phyloP scores from a whole-genome alignment of 768 basidiomycete genomes.

The Polyporus arcularius region DNA sequence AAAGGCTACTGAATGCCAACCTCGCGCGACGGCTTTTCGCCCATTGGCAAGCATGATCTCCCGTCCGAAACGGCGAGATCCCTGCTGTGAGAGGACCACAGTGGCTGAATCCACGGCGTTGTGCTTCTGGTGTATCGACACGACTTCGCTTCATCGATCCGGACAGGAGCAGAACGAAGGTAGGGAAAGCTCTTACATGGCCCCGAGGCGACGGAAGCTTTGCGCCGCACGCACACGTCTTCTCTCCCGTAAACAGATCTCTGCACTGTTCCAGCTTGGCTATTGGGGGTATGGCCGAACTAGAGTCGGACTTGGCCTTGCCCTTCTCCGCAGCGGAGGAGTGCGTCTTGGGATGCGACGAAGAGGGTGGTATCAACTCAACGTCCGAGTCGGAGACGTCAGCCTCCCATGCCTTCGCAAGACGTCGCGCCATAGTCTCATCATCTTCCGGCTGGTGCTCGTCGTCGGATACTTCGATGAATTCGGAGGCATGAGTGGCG shows the following conservation, averaged over 20 bases:
- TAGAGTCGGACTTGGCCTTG: not conserved
- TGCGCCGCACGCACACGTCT: constrained; percentile 40
- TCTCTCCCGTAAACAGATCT: constrained; percentile 37
- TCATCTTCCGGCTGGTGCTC: constrained; percentile 34
- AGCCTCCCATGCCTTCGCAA: constrained; percentile 43
- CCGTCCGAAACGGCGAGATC: too few relatives aligned
- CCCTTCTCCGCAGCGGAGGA: constrained; percentile 8
- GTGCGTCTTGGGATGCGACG: constrained; percentile 9
- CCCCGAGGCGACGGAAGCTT: constrained; percentile 42
- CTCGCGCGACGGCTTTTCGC: too few relatives aligned
- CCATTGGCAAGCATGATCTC: too few relatives aligned
- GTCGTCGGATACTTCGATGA: constrained; percentile 8
- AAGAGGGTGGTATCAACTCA: constrained; percentile 8
- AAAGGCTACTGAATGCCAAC: too few relatives aligned
- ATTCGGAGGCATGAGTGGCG: not conserved
- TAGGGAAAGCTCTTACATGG: constrained; percentile 36
- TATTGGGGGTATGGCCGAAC: constrained; percentile 27
- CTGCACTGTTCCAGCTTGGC: constrained; percentile 35
- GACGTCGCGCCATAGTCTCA: constrained; percentile 38
- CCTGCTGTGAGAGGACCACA: too few relatives aligned
- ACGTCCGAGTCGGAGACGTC: constrained; percentile 11
- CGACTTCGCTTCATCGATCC: too few relatives aligned
- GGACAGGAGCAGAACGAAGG: too few relatives aligned
- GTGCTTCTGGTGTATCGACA: too few relatives aligned
- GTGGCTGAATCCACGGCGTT: too few relatives aligned